phyloP scores from a whole-genome alignment of 2,329 filamentous ascomycete genomes.

The Periglandula ipomoeae region DNA sequence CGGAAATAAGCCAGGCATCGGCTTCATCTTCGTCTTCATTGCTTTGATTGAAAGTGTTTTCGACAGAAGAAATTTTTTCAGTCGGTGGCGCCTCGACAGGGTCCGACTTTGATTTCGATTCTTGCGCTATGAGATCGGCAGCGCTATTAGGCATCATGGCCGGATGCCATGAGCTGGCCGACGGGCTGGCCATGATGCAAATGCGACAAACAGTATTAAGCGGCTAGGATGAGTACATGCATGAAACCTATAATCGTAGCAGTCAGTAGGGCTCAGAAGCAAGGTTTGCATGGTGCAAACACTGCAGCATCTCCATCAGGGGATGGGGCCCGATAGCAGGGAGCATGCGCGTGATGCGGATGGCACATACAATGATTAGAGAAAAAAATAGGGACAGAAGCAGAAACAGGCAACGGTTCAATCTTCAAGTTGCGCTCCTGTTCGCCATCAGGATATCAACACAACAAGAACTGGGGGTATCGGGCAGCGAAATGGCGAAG shows the following conservation, averaged over 20 bases:
- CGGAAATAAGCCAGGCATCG: slow-evolving; percentile 16
- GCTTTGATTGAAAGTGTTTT: neutral
- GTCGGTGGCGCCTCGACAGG: neutral
- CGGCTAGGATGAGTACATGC: slow-evolving; percentile 4
- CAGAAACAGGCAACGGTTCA: slow-evolving; percentile 9
- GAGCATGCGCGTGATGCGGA: neutral
- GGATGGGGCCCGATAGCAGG: neutral
- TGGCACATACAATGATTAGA: neutral
- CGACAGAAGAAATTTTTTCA: neutral
- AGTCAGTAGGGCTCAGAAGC: neutral
- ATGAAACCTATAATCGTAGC: neutral
- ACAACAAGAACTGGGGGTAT: neutral
- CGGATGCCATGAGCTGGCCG: slow-evolving; percentile 30
- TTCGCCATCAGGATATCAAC: slow-evolving; percentile 11
- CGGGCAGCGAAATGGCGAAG: neutral
- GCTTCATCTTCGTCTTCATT: slow-evolving; percentile 9
- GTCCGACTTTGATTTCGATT: neutral
- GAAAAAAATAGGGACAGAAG: slow-evolving; percentile 11
- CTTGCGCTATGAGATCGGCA: slow-evolving; percentile 3
- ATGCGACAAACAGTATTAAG: slow-evolving; percentile 5
- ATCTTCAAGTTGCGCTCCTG: slow-evolving; percentile 11
- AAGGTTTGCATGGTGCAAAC: slow-evolving; percentile 8
- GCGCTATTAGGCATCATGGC: slow-evolving; percentile 28
- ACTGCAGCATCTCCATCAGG: neutral
- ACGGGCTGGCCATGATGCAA: slow-evolving; percentile 28